These are phyloP conservation scores for Anastatica hierochuntica DNA, from an alignment of 345 rosid species.

Conservation along the genomic window DNA sequence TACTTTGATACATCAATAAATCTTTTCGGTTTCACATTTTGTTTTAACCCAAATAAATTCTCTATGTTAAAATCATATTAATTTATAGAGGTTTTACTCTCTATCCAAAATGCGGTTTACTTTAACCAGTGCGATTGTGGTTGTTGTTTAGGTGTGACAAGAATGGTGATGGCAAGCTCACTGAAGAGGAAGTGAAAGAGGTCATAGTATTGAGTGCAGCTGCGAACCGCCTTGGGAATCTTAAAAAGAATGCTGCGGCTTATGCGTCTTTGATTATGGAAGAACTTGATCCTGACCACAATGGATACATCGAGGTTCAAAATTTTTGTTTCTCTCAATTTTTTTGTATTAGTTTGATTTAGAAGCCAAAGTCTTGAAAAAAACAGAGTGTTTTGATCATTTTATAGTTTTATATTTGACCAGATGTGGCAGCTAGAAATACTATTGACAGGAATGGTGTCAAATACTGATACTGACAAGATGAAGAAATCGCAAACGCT, in stretches of 20 bases:
- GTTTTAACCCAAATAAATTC: too few species aligned
- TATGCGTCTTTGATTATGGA: conserved; percentile 93
- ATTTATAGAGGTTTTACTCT: too few species aligned
- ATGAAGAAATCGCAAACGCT: conserved; percentile 34
- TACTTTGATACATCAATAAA: too few species aligned
- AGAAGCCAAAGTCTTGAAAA: neutral
- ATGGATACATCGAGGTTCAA: conserved; percentile 84
- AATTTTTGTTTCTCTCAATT: neutral
- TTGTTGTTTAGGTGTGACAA: conserved; percentile 71
- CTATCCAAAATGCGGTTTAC: too few species aligned
- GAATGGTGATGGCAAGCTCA: conserved; percentile 81
- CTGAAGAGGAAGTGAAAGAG: conserved; percentile 89
- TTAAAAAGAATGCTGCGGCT: conserved; percentile 52
- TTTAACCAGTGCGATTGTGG: neutral
- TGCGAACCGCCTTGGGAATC: conserved; percentile 68
- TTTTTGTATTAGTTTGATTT: neutral
- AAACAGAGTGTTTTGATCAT: neutral
- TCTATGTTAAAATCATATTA: too few species aligned
- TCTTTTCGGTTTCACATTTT: too few species aligned
- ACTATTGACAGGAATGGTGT: conserved; percentile 66
- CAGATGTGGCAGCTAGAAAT: conserved; percentile 96
- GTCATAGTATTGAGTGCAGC: conserved; percentile 81
- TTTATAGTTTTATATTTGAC: neutral
- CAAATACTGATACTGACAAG: conserved; percentile 31
- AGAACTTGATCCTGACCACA: conserved; percentile 91